phyloP scores from a whole-genome alignment of 805 yeast species.

The Brettanomyces bruxellensis region DNA sequence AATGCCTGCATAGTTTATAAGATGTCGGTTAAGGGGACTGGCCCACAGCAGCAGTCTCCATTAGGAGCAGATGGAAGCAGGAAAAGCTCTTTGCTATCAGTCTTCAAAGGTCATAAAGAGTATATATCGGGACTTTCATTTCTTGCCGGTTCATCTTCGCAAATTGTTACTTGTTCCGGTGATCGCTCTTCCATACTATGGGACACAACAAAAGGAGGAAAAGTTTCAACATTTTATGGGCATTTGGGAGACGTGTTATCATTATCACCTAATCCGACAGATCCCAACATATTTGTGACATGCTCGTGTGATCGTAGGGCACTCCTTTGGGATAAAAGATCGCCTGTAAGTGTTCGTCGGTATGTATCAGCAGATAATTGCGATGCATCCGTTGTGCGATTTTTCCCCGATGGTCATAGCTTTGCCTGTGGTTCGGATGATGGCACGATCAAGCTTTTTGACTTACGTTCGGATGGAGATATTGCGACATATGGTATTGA shows the following conservation, averaged over 20 bases:
- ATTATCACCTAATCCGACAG: constrained; percentile 24
- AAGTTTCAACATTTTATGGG: constrained; percentile 46
- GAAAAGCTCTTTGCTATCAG: constrained; percentile 29
- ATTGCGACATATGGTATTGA: constrained; percentile 38
- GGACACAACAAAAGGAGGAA: constrained; percentile 61
- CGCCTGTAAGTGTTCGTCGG: constrained; percentile 30
- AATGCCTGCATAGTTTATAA: constrained; percentile 69
- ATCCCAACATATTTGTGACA: constrained; percentile 37
- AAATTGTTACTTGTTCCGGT: constrained; percentile 65
- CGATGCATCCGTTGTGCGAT: constrained; percentile 56
- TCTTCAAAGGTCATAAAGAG: constrained; percentile 74
- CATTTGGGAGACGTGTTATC: constrained; percentile 68
- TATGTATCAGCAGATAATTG: constrained; percentile 39
- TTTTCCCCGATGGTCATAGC: constrained; percentile 63
- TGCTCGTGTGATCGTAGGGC: constrained; percentile 65
- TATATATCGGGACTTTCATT: constrained; percentile 73
- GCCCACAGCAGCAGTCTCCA: neutral
- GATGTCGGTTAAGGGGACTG: constrained; percentile 14
- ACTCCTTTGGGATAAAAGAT: constrained; percentile 57
- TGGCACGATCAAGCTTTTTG: constrained; percentile 61
- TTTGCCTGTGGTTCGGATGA: constrained; percentile 76
- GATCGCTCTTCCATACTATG: constrained; percentile 74
- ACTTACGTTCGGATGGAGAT: constrained; percentile 68
- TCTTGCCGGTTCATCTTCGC: constrained; percentile 35
- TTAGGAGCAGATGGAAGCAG: constrained; percentile 1